Evolutionary conservation across 371 early-diverging fungal species (phyloP).

Genomic region (Syncephalis plumigaleata): DNA sequence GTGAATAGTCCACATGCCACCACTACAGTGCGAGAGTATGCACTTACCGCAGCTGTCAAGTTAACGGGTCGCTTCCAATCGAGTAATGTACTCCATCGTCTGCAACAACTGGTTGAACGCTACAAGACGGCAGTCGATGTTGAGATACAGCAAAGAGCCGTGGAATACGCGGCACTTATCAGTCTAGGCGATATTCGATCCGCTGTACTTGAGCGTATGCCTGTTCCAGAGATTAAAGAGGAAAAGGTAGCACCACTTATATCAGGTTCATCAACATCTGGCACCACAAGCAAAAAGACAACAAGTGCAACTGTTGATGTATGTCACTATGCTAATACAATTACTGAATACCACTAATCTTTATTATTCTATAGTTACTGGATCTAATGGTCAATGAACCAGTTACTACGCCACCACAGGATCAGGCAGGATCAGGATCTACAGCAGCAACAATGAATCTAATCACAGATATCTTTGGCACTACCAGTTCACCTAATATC

Average conservation of each 20-base stretch:
- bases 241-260: slow-evolving; percentile 1
- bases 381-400: too few species aligned
- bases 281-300: not conserved
- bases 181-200: slow-evolving; percentile 53
- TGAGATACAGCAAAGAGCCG: slow-evolving; percentile 87
- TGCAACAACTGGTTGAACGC: slow-evolving; percentile 34
- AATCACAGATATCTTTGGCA: too few species aligned
- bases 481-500: not conserved
- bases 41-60: slow-evolving; percentile 77
- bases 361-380: too few species aligned
- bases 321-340: too few species aligned
- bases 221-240: slow-evolving; percentile 53
- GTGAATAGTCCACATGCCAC: slow-evolving; percentile 65
- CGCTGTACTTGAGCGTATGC: slow-evolving; percentile 87
- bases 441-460: too few species aligned
- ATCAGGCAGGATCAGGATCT: too few species aligned
- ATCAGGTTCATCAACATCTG: too few species aligned
- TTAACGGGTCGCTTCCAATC: slow-evolving; percentile 58
- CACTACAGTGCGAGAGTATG: slow-evolving; percentile 57
- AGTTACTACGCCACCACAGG: too few species aligned
- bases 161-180: slow-evolving; percentile 72
- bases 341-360: too few species aligned
- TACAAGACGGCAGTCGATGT: slow-evolving; percentile 60
- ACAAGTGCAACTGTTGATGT: not conserved
- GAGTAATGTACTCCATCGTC: slow-evolving; percentile 12